Conservation (phyloP, 148 eudicot species). For the Fagopyrum homotropicum region DNA sequence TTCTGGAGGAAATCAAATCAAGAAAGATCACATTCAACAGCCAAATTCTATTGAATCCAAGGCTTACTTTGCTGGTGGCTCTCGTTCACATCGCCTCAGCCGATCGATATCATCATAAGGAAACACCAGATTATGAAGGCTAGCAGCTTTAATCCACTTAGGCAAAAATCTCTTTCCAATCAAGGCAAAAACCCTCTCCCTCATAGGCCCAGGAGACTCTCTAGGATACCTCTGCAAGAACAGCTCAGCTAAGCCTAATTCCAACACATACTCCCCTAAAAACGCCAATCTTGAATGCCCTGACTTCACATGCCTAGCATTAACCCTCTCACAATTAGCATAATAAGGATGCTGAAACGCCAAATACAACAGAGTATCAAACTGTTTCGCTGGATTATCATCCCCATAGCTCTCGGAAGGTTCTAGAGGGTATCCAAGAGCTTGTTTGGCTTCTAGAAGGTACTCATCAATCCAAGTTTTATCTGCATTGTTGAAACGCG, state of each 20-base stretch:
- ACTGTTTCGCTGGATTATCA: conserved; percentile 91
- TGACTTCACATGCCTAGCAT: conserved; percentile 60
- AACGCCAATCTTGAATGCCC: conserved; percentile 88
- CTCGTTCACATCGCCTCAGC: conserved; percentile 58
- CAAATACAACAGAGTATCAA: conserved; percentile 77
- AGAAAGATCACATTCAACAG: neutral
- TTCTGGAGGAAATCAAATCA: neutral
- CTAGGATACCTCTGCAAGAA: conserved; percentile 84
- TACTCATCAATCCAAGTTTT: conserved; percentile 86
- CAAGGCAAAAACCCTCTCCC: conserved; percentile 72
- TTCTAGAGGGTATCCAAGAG: conserved; percentile 83
- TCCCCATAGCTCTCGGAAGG: conserved; percentile 55
- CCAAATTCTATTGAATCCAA: neutral
- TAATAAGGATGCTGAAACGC: conserved; percentile 89
- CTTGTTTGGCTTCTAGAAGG: conserved; percentile 85
- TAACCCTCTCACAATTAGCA: conserved; percentile 61
- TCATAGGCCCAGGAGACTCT: conserved; percentile 84
- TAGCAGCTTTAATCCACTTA: conserved; percentile 70
- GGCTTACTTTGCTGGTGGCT: conserved; percentile 92
- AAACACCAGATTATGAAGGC: conserved; percentile 86
- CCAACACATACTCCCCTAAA: conserved; percentile 85
- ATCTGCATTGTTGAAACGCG: conserved; percentile 52
- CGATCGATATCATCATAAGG: conserved; percentile 81
- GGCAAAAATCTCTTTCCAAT: conserved; percentile 78
- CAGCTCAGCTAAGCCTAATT: conserved; percentile 81